A percentile compares a stretch with the other conserved stretches of the same genome.
These are phyloP conservation scores for Nicotiana tomentosiformis DNA, from an alignment of 257 asterid genomes.

Conservation along the genomic window DNA sequence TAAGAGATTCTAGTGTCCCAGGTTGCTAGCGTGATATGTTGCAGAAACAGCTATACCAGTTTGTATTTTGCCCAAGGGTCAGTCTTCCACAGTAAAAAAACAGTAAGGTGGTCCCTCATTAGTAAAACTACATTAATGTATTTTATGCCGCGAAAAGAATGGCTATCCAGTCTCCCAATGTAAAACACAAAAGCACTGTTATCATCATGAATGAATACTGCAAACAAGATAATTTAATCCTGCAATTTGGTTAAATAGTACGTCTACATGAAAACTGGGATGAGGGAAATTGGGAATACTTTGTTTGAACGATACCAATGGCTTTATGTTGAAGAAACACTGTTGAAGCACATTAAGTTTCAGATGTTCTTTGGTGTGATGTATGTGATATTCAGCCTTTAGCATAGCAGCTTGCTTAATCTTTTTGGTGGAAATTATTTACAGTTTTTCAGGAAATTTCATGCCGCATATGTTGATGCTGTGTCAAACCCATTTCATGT, in stretches of 20 bases:
- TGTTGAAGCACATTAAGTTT: neutral
- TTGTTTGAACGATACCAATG: neutral
- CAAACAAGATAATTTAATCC: neutral
- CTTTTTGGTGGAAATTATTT: constrained; percentile 16
- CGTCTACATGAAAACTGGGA: neutral
- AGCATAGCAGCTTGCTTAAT: constrained; percentile 13
- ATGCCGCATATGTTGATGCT: constrained; percentile 91
- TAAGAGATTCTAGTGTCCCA: neutral
- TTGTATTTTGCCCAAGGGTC: neutral
- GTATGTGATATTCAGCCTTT: neutral
- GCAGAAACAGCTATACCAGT: neutral
- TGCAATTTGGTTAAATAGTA: neutral
- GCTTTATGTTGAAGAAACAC: neutral
- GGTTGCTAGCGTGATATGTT: neutral
- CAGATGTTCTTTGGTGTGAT: neutral
- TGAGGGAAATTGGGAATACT: neutral
- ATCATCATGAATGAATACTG: neutral
- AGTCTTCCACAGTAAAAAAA: neutral
- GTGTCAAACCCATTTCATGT: constrained; percentile 97
- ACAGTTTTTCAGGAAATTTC: constrained; percentile 90
- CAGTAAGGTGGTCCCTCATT: neutral
- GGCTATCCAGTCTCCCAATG: neutral
- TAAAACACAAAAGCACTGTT: neutral
- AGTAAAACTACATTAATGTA: neutral
- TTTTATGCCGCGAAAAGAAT: neutral